Base-by-base conservation (phyloP, 495 filamentous ascomycete species). In the Penicillium chermesinum region DNA sequence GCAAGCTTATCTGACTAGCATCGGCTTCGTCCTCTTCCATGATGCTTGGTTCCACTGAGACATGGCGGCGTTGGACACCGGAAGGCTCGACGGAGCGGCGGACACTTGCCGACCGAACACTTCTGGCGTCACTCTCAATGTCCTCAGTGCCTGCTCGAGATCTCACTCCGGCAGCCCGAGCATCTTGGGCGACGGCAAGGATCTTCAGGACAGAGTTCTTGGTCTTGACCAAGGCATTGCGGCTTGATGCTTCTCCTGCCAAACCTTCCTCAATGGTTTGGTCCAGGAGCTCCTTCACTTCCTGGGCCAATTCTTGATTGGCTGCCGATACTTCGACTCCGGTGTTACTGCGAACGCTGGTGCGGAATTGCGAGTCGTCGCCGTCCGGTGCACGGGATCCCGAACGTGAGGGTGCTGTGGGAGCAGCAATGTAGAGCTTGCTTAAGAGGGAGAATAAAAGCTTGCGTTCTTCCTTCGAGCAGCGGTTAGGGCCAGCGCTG, bases 391-490 rank as follows among this genome's bases (percentile, higher is more conserved):
- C 64, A 15, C 69, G 68, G 22, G 71, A 75, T 7, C 69, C 56
- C 48, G 64, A 54, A 30, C 61, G 59, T 30, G 68, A 63, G 8
- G 72, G 59, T 0, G 53, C 50, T 2, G 67, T 60, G 3, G 72
- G 72, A 5, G 80, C 77, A 1, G 87, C 80, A 48, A 96, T 76
- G 63, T 88, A 84, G 12, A 96, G 74, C 68, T 97, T 98, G 44
- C 79, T 82, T 17, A 97, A 74, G 35, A 96, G 77, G 2, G 81
- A 70, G 45, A 88, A 78, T 19, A 95, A 69, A 3, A 85, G 71
- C 69, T 95, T 96, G 64, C 82, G 86, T 66, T 96, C 91, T 57
- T 96, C 90, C 64, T 81, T 85, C 75, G 69, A 69, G 47, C 62
- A 62, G 17, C 62, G 63, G 55, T 74, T 70, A 64, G 67, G 49